Conservation (phyloP, 495 filamentous ascomycete species). For the Hypoxylon cercidicola region DNA sequence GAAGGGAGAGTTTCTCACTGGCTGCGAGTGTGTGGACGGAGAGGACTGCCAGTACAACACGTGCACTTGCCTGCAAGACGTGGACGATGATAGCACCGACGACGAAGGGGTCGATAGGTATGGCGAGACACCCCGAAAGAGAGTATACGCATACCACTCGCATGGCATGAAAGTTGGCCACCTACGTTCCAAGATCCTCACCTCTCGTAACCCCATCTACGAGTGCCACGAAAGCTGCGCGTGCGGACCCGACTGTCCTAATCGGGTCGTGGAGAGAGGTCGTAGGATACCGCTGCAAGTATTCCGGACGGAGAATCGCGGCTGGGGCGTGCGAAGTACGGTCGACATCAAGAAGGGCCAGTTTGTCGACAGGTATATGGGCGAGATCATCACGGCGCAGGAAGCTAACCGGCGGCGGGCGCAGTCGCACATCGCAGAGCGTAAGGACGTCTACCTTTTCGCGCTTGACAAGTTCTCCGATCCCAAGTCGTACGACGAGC, state of each 20-base stretch:
- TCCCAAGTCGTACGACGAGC: conserved; percentile 53
- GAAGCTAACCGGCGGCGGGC: conserved; percentile 74
- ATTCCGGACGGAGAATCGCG: conserved; percentile 79
- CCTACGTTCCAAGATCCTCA: conserved; percentile 58
- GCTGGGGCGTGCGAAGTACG: conserved; percentile 83
- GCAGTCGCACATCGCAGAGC: conserved; percentile 53
- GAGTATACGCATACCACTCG: conserved; percentile 58
- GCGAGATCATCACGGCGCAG: conserved; percentile 81
- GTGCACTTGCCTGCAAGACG: conserved; percentile 65
- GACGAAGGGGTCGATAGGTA: conserved; percentile 16
- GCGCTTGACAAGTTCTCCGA: conserved; percentile 81
- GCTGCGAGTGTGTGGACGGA: conserved; percentile 62
- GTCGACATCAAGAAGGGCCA: conserved; percentile 77
- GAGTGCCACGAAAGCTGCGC: conserved; percentile 83
- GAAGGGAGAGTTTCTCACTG: conserved; percentile 60
- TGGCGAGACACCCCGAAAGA: conserved; percentile 30
- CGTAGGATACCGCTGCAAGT: conserved; percentile 80
- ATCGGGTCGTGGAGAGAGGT: conserved; percentile 82
- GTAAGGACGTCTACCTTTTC: conserved; percentile 81
- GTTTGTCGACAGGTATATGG: conserved; percentile 89
- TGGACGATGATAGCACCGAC: conserved; percentile 49
- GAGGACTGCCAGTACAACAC: conserved; percentile 58
- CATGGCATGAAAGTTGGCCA: conserved; percentile 53
- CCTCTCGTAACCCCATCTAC: conserved; percentile 72
- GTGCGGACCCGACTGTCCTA: conserved; percentile 76